Evolutionary conservation across 345 rosid species (phyloP), one percentile per base, ranked within the genome.

Genomic region (Acer saccharum): DNA sequence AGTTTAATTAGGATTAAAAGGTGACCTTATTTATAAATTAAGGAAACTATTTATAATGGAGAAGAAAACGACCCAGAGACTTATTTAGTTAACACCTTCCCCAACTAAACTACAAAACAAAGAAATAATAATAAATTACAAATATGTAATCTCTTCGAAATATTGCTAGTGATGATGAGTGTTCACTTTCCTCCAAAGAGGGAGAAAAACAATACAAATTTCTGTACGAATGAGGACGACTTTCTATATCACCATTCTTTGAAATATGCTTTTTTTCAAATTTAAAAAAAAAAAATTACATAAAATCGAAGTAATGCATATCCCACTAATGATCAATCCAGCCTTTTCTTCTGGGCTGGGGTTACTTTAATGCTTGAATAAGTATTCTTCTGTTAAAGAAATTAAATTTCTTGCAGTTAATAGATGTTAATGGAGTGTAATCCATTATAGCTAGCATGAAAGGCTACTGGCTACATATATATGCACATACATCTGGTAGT

Each of bases 171-270:
- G 39, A 35, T 35, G 39, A 35, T 35, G 39, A 35, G 39, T 35
- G 39, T 35, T 35, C 39, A 35, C 39, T 35, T 35, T 35, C 6
- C 39, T 35, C 39, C 39, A 35, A 35, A 35, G 6, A 35, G 3
- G 6, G 39, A 35, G 39, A 35, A 35, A 35, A 32, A 32, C 39
- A 32, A 35, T 35, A 35, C 39, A 35, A 35, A 35, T 61, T 68
- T 35, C 52, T 18, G 39, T 2, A 23, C 21, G 75, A 35, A 8
- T 23, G n/a, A n/a, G 72, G 14, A 55, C 29, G 41, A 75, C 78
- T 76, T 78, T 78, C 76, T 76, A 68, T 68, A 79, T 81, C 81
- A 83, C 64, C 67, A 73, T 81, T 78, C 78, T 78, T 81, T 81
- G 3, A 68, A 69, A 16, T 62, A 55, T 46, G 16, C 43, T 43